Evolutionary conservation across 148 eudicot genomes (phyloP).

Genomic region (Amaranthus cruentus): DNA sequence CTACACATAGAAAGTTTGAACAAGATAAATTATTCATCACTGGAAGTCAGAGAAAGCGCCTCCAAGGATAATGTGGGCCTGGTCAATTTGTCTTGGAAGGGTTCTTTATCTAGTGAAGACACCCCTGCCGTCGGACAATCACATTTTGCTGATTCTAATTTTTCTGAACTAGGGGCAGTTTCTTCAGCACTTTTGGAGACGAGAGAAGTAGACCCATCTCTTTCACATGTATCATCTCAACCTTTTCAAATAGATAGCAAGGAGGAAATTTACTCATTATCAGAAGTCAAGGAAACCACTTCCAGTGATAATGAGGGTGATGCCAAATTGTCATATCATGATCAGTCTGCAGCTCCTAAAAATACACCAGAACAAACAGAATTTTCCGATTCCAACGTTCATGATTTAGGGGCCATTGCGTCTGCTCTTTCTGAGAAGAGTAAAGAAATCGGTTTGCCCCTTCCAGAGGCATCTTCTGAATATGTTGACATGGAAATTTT

Average conservation of each 20-base stretch:
- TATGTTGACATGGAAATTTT: not conserved
- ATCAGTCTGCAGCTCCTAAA: constrained; percentile 26
- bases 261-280: constrained; percentile 15
- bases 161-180: constrained; percentile 20
- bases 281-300: constrained; percentile 29
- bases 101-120: constrained; percentile 30
- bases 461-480: constrained; percentile 28
- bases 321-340: constrained; percentile 16
- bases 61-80: constrained; percentile 13
- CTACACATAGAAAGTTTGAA: constrained; percentile 19
- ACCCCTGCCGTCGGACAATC: constrained; percentile 16
- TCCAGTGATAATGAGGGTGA: constrained; percentile 11
- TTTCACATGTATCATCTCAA: constrained; percentile 27
- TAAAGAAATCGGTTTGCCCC: constrained; percentile 23
- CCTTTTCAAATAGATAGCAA: constrained; percentile 2
- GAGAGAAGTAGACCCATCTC: constrained; percentile 23
- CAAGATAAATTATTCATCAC: constrained; percentile 16
- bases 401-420: constrained; percentile 25
- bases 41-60: constrained; percentile 28
- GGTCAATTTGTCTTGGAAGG: constrained; percentile 19
- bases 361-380: constrained; percentile 30
- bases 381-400: constrained; percentile 14
- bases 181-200: constrained; percentile 23
- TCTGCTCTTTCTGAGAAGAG: constrained; percentile 22
- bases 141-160: constrained; percentile 19